Percentiles rank a stretch among this genome's conserved stretches.
Evolutionary conservation across 2,329 filamentous ascomycete genomes (phyloP).

Genomic region (Phyllosticta citrichinensis): DNA sequence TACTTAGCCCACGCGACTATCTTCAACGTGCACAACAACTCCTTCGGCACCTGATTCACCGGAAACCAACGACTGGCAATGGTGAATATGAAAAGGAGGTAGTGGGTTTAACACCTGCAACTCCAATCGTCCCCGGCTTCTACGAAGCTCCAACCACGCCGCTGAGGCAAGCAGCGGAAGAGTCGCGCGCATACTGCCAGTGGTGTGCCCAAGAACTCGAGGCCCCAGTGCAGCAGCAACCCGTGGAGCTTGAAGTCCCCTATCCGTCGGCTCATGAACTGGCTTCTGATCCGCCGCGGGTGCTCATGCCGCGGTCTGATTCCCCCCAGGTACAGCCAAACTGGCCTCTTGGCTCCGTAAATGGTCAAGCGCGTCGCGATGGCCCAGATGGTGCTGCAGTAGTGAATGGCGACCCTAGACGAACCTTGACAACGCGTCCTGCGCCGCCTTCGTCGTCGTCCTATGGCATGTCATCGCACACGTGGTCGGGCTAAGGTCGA

Average conservation of each 20-base stretch:
- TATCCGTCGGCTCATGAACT: background rate
- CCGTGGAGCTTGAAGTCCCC: background rate
- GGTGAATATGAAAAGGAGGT: background rate
- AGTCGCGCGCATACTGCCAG: background rate
- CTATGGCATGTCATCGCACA: background rate
- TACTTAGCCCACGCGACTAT: background rate
- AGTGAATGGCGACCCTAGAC: background rate
- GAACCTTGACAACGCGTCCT: background rate
- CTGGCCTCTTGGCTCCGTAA: background rate
- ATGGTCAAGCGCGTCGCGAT: background rate
- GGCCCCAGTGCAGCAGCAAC: background rate
- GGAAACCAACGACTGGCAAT: background rate
- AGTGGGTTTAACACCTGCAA: background rate
- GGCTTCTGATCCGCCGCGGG: background rate
- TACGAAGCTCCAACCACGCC: background rate
- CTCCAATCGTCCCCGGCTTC: background rate
- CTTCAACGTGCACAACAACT: background rate
- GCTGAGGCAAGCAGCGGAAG: background rate
- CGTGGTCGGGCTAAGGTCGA: background rate
- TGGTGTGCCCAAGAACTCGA: background rate
- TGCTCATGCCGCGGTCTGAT: background rate
- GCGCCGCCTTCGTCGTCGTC: background rate
- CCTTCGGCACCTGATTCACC: background rate
- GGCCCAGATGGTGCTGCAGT: background rate
- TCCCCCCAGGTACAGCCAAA: background rate